Evolutionary conservation across 768 basidiomycete genomes (phyloP).

Genomic region (Lentinula raphanica): DNA sequence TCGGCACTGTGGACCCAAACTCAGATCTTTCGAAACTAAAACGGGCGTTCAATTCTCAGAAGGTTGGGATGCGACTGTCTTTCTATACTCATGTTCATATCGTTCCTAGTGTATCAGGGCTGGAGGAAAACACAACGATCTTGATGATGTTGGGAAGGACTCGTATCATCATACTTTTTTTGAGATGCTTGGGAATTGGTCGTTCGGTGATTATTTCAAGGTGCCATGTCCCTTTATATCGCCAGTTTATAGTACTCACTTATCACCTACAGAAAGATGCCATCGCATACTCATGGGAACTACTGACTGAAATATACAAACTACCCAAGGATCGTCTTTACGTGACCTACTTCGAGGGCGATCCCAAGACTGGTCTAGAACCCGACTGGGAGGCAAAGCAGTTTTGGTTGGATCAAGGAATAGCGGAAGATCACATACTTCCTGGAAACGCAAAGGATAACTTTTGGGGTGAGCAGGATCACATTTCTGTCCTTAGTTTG

Average conservation of each 20-base stretch:
- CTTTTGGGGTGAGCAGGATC: slow-evolving; percentile 80
- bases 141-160: slow-evolving; percentile 98
- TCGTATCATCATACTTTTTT: slow-evolving; percentile 98
- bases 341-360: slow-evolving; percentile 97
- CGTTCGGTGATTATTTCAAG: slow-evolving; percentile 99
- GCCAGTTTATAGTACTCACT: slow-evolving; percentile 6
- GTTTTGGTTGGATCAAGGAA: slow-evolving; percentile 84
- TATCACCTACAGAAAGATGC: slow-evolving; percentile 72
- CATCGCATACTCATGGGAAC: slow-evolving; percentile 88
- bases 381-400: slow-evolving; percentile 87
- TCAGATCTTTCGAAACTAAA: slow-evolving; percentile 87
- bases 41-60: slow-evolving; percentile 94
- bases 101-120: slow-evolving; percentile 78
- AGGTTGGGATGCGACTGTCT: slow-evolving; percentile 24
- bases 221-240: slow-evolving; percentile 29
- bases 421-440: slow-evolving; percentile 84
- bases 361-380: slow-evolving; percentile 75
- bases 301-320: slow-evolving; percentile 84
- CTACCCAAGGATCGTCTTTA: slow-evolving; percentile 89
- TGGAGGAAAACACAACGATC: slow-evolving; percentile 98
- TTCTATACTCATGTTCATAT: background rate
- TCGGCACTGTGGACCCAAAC: slow-evolving; percentile 95
- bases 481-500: background rate
- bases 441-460: slow-evolving; percentile 96
- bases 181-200: slow-evolving; percentile 99